Evolutionary conservation across 306 rosid genomes (phyloP).

Genomic region (Leucaena leucocephala): DNA sequence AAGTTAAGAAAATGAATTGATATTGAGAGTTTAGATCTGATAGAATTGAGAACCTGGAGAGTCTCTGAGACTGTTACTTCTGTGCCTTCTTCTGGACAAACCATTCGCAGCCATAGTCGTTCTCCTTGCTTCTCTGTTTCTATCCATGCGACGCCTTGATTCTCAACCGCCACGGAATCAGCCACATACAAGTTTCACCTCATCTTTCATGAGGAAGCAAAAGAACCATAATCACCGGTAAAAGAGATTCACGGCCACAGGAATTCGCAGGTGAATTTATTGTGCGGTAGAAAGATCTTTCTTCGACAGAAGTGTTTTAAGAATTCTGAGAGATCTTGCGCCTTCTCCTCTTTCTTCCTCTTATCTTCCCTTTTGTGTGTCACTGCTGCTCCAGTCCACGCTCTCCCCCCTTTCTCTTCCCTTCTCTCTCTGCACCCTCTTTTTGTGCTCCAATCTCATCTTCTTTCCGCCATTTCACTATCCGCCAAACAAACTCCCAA

Average conservation of each 20-base stretch:
- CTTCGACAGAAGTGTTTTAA: conserved; percentile 12
- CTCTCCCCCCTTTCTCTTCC: conserved; percentile 14
- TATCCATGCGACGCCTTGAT: conserved; percentile 66
- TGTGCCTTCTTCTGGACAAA: conserved; percentile 65
- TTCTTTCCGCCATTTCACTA: conserved; percentile 56
- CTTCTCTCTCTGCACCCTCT: conserved; percentile 41
- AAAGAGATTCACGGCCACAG: conserved; percentile 21
- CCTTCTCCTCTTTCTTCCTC: background rate
- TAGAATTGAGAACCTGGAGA: conserved; percentile 76
- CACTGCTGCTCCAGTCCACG: conserved; percentile 32
- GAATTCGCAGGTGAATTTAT: conserved; percentile 27
- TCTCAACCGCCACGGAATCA: conserved; percentile 38
- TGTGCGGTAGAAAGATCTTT: conserved; percentile 14
- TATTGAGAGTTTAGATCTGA: conserved; percentile 63
- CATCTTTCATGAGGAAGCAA: conserved; percentile 18
- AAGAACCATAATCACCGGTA: conserved; percentile 48
- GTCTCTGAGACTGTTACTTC: conserved; percentile 77
- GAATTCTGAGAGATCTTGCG: conserved; percentile 31
- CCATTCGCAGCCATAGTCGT: conserved; percentile 46
- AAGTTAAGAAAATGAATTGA: background rate
- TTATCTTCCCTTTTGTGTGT: conserved; percentile 36
- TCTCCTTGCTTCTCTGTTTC: conserved; percentile 83
- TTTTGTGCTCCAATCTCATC: conserved; percentile 52
- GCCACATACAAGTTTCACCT: conserved; percentile 35
- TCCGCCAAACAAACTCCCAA: conserved; percentile 71